Evolutionary conservation across 352 stramenopile species (phyloP).

Genomic region (Peronosclerospora sorghi): DNA sequence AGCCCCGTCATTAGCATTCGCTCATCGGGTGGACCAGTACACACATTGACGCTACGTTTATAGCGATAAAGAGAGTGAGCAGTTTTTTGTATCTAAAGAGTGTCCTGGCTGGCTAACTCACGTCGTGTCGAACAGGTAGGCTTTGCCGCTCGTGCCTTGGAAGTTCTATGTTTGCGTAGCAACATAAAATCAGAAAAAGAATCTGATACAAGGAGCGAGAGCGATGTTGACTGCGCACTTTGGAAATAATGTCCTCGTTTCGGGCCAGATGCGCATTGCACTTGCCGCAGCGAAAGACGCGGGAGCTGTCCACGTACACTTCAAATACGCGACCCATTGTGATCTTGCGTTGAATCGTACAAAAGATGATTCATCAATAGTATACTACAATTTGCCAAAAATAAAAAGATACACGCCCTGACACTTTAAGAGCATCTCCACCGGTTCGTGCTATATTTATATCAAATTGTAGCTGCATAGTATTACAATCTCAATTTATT

Average conservation of each 20-base stretch:
- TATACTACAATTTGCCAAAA: too few species aligned
- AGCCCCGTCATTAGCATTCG: conserved; percentile 90
- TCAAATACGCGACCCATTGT: conserved; percentile 82
- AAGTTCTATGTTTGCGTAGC: conserved; percentile 37
- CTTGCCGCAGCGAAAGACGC: conserved; percentile 86
- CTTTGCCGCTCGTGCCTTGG: conserved; percentile 75
- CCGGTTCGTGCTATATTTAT: too few species aligned
- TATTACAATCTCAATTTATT: too few species aligned
- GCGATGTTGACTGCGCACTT: conserved; percentile 31
- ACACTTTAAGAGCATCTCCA: too few species aligned
- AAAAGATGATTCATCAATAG: too few species aligned
- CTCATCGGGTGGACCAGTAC: conserved; percentile 56
- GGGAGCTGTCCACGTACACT: conserved; percentile 84
- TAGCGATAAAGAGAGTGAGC: too few species aligned
- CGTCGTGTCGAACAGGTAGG: conserved; percentile 88
- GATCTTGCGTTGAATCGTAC: too few species aligned
- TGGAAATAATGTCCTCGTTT: conserved; percentile 92
- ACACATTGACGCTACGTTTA: too few species aligned
- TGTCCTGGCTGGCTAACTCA: conserved; percentile 10
- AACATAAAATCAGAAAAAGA: neutral
- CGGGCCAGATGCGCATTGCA: conserved; percentile 87
- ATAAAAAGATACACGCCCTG: too few species aligned
- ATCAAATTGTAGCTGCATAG: too few species aligned
- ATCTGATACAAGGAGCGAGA: neutral
- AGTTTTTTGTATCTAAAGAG: neutral